Conservation (phyloP, 257 asterid genomes). For the Solanum gandarillasii region DNA sequence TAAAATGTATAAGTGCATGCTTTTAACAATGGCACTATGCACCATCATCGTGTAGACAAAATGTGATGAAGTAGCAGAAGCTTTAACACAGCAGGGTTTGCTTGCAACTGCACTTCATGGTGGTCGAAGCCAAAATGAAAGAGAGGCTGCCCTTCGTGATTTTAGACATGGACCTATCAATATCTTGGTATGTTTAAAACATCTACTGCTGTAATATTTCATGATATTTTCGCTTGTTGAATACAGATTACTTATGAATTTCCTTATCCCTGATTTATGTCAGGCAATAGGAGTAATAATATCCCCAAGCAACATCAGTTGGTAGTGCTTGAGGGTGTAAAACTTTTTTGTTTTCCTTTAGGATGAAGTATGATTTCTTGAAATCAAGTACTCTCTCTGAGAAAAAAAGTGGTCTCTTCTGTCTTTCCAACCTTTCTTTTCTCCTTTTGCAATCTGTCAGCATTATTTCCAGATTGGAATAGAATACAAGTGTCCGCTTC, state of each 20-base stretch:
- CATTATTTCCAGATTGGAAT: neutral
- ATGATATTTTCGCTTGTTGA: neutral
- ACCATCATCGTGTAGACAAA: constrained; percentile 45
- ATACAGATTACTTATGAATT: neutral
- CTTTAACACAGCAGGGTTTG: constrained; percentile 63
- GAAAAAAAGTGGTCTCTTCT: neutral
- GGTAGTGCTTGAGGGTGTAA: neutral
- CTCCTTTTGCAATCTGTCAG: neutral
- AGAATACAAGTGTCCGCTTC: neutral
- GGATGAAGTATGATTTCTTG: neutral
- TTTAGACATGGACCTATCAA: constrained; percentile 68
- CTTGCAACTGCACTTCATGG: constrained; percentile 83
- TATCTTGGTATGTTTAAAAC: constrained; percentile 42
- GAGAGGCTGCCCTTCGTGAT: constrained; percentile 77
- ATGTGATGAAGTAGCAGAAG: constrained; percentile 94
- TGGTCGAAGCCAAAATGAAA: constrained; percentile 84
- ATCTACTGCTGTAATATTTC: neutral
- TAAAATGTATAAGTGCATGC: neutral
- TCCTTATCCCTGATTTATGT: neutral
- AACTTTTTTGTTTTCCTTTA: neutral
- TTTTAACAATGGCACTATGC: constrained; percentile 8
- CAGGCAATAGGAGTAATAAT: neutral
- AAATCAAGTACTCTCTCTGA: neutral
- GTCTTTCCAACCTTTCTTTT: neutral
- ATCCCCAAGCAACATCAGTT: neutral